Evolutionary conservation across 1,284 basidiomycete species (phyloP), one percentile per base, ranked within the genome.

Genomic region (Cryptococcus sp.): DNA sequence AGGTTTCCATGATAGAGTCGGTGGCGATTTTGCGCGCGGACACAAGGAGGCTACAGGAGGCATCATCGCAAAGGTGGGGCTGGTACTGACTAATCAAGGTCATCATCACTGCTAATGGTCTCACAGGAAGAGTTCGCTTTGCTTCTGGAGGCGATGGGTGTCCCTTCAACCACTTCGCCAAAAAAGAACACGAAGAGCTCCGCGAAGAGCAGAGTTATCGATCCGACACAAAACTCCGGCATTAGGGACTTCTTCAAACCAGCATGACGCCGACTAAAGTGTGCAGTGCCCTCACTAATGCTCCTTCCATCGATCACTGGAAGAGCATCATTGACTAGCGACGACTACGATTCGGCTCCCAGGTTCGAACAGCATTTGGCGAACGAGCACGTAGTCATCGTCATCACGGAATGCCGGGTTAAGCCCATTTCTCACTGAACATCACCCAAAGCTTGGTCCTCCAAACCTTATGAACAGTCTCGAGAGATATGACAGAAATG

Each of bases 21-120:
- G 78, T 13, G 68, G 70, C 3, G 74, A 80, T 50, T 80, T 73
- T 53, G 77, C 78, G 17, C 58, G 77, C 41, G 77, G 78, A 2
- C 77, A 79, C 55, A 74, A 76, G 38, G 78, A 80, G 62, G 78
- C 78, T 8, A 79, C 77, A 7, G 78, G 77, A 2, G 77, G 78
- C 10, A 78, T 80, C 47, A 78, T 78, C 31, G 54, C 62, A 1
- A 65, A 66, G 59, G 74, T 72, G 17, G 13, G 53, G 53, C 47
- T 23, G 50, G 15, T 25, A 5, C 8, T 15, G 31, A 27, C 20
- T 50, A 6, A 61, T 56, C 10, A 6, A 23, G 22, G 19, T 13
- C n/a, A 17, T 7, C 45, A 5, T 5, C 5, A 45, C 15, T 5
- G 17, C n/a, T 17, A 15, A 27, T 22, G 17, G 17, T 42, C 11